Evolutionary conservation across 306 rosid species (phyloP).

Genomic region (Pachyrhizus erosus): DNA sequence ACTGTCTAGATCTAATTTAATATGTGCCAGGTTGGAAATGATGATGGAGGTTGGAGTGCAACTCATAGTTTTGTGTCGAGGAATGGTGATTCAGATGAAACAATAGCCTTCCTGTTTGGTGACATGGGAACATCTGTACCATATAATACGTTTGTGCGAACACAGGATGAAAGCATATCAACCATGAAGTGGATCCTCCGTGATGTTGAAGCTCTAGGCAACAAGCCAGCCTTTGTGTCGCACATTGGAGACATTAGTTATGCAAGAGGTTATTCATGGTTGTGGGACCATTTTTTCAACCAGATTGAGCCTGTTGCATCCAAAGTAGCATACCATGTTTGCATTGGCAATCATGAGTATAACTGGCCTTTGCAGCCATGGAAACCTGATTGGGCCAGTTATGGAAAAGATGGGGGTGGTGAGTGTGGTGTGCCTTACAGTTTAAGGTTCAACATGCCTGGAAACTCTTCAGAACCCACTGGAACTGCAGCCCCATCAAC

Average conservation of each 20-base stretch:
- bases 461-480: constrained; percentile 81
- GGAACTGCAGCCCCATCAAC: constrained; percentile 73
- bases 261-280: constrained; percentile 90
- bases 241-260: constrained; percentile 96
- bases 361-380: constrained; percentile 91
- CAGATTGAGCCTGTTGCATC: constrained; percentile 84
- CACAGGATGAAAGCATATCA: constrained; percentile 83
- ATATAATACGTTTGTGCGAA: constrained; percentile 74
- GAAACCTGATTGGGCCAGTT: constrained; percentile 83
- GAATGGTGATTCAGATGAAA: constrained; percentile 73
- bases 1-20: not conserved
- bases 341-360: constrained; percentile 92
- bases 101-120: constrained; percentile 86
- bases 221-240: constrained; percentile 85
- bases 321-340: constrained; percentile 83
- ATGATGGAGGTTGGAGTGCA: constrained; percentile 76
- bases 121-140: constrained; percentile 90
- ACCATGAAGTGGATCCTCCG: constrained; percentile 91
- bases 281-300: constrained; percentile 85
- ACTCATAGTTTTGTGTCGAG: constrained; percentile 72
- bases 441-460: constrained; percentile 92
- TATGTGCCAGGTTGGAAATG: constrained; percentile 77
- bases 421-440: constrained; percentile 97
- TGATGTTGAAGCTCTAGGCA: constrained; percentile 80
- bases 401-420: constrained; percentile 93